Base-by-base conservation (phyloP, 306 rosid genomes). In the Cicer bijugum region DNA sequence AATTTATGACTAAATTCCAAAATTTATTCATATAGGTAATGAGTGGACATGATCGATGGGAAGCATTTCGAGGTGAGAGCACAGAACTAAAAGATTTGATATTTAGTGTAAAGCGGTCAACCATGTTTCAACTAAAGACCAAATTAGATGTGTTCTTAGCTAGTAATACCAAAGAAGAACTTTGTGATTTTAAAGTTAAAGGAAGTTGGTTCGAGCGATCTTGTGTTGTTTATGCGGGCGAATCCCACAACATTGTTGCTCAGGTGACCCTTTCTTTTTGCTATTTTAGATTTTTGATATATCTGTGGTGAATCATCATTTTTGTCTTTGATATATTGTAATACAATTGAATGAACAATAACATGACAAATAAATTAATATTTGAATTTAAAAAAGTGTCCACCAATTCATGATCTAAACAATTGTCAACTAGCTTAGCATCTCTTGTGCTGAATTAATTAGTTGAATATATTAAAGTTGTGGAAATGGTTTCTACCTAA, bases 141-240 rank as follows among this genome's bases (percentile, higher is more conserved):
- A 87, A 85, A 48, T 80, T 85, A 60, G 81, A 85, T 42, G 91
- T 89, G 69, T 89, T 89, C 87, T 80, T 87, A 71, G 94, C 87
- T 12, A 76, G 51, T 23, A 89, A 87, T 46, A 80, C 76, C 11
- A 37, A 51, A 51, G 91, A 89, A 75, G 1, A 78, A 12, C 84
- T 60, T 38, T 83, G 88, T 74, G 94, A 87, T 74, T 87, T 75
- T 76, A 84, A 38, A 75, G 75, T 89, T 0, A 76, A 83, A 73
- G 94, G 89, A 57, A 87, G 85, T 12, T 87, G 89, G 88, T 69
- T 57, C 7, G 88, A 89, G 20, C 58, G 79, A 45, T 81, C 89
- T 33, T 89, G 88, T 69, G 78, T 76, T 46, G 12, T 89, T 62
- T 75, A 87, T 78, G 88, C 81, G 8, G 87, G 88, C 56, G 81